A percentile compares a stretch with the other conserved stretches of the same genome.
Evolutionary conservation across 2,329 filamentous ascomycete species (phyloP).

Genomic region (Colletotrichum sp.): DNA sequence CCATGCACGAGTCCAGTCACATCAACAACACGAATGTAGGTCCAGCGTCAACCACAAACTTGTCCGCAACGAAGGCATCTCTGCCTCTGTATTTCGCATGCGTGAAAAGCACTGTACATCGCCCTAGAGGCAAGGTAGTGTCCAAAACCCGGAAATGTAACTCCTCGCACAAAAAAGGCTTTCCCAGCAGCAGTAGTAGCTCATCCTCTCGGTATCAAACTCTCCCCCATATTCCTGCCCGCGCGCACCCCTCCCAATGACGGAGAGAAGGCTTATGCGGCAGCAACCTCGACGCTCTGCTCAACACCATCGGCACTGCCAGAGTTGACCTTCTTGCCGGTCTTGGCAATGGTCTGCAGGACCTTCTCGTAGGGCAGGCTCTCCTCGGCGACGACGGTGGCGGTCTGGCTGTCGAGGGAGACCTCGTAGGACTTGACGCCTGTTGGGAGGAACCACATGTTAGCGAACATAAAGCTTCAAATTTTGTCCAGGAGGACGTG

Average conservation of each 20-base stretch:
- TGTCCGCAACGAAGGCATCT: neutral
- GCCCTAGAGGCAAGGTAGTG: neutral
- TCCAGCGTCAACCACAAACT: neutral
- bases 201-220: neutral
- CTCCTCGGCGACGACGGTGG: conserved; percentile 74
- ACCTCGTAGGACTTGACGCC: conserved; percentile 89
- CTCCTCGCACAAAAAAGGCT: neutral
- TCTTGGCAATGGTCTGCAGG: conserved; percentile 90
- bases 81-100: neutral
- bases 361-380: conserved; percentile 79
- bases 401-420: conserved; percentile 84
- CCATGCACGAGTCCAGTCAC: neutral
- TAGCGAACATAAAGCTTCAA: neutral
- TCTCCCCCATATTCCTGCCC: neutral
- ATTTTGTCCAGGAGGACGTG: neutral
- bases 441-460: conserved; percentile 39
- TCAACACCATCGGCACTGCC: conserved; percentile 72
- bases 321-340: conserved; percentile 87
- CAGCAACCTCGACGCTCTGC: conserved; percentile 49
- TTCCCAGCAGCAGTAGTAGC: conserved; percentile 14
- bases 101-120: neutral
- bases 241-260: neutral
- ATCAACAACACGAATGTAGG: neutral
- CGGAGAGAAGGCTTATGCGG: neutral
- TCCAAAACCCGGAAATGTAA: neutral